Base-by-base conservation (phyloP, 768 basidiomycete genomes). In the Omphalotus guepiniiformis region DNA sequence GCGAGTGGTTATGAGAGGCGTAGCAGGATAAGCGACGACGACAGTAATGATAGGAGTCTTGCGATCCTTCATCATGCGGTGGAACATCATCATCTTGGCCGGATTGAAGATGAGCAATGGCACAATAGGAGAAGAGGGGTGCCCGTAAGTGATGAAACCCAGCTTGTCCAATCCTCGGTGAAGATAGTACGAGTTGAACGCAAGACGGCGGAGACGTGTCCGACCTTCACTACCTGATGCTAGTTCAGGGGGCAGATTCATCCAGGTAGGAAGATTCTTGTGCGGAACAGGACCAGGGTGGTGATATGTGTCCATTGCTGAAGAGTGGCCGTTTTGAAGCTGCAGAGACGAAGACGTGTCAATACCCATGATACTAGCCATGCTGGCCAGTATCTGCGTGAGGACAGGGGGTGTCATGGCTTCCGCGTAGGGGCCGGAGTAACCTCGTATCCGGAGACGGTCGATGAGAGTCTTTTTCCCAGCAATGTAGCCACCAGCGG, bases 331-430 rank as follows among this genome's bases (percentile, higher is more conserved):
- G 52, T 21, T 18, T 22, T 52, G 56, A 63, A 45, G 64, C 26
- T 16, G 15, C 9, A 15, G 29, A n/a, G 19, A 2, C 19, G 37
- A 11, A 47, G 19, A 27, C 19, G 15, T n/a, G 9, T 76, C 61
- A 50, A 92, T 66, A 23, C 95, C 95, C 93, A 97, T 97, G 69
- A 99, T 97, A 55, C 90, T 92, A 0, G 85, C 89, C 90, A 95
- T 96, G 52, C 88, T 88, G 2, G 95, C 81, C 41, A 94, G 69
- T 56, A 98, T 74, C 65, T 99, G 96, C 15, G 88, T 88, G 25
- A 96, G 74, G 39, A 99, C 91, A 0, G 93, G 79, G 0, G 95
- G 95, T 0, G 90, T 68, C 79, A 95, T 93, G 1, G 89, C 69
- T 67, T 99, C 95, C 3, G 91, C 88, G 59, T 98, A 97, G 18